Evolutionary conservation across 1,284 basidiomycete species (phyloP).

Genomic region (Cutaneotrichosporon spelunceum): DNA sequence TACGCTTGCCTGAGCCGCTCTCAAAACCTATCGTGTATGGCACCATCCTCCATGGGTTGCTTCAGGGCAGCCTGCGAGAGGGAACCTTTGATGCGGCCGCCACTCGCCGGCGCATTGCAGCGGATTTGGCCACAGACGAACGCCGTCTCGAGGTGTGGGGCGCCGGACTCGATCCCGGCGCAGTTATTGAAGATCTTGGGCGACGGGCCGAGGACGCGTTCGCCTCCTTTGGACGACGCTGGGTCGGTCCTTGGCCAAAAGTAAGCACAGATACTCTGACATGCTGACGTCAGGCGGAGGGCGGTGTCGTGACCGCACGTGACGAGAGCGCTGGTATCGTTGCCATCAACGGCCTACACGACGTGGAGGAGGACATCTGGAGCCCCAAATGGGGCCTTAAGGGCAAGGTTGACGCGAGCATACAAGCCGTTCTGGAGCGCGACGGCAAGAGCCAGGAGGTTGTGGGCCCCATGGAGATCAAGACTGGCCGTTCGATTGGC

Average conservation of each 20-base stretch:
- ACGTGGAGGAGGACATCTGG: conserved; percentile 97
- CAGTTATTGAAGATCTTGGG: conserved; percentile 45
- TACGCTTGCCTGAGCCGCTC: conserved; percentile 55
- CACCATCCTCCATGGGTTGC: conserved; percentile 81
- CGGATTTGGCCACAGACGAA: conserved; percentile 40
- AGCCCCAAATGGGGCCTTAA: conserved; percentile 92
- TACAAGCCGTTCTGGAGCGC: conserved; percentile 63
- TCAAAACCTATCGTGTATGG: conserved; percentile 69
- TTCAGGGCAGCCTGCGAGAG: conserved; percentile 67
- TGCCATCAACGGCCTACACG: conserved; percentile 70
- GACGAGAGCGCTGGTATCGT: conserved; percentile 50
- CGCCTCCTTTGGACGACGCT: conserved; percentile 43
- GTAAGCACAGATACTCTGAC: neutral
- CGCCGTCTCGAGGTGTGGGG: conserved; percentile 48
- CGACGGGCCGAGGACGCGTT: conserved; percentile 42
- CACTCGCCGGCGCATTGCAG: conserved; percentile 36
- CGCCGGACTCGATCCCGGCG: conserved; percentile 44
- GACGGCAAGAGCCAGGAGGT: conserved; percentile 31
- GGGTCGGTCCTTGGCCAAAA: conserved; percentile 31
- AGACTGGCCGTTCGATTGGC: conserved; percentile 76
- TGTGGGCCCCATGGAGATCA: conserved; percentile 80
- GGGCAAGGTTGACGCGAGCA: conserved; percentile 90
- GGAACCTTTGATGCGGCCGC: conserved; percentile 36
- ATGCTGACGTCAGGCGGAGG: conserved; percentile 16
- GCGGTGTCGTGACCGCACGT: conserved; percentile 18